A percentile compares a stretch with the other conserved stretches of the same genome.
phyloP scores from a whole-genome alignment of 2,329 filamentous ascomycete species.

The Paraphaeosphaeria sporulosa region DNA sequence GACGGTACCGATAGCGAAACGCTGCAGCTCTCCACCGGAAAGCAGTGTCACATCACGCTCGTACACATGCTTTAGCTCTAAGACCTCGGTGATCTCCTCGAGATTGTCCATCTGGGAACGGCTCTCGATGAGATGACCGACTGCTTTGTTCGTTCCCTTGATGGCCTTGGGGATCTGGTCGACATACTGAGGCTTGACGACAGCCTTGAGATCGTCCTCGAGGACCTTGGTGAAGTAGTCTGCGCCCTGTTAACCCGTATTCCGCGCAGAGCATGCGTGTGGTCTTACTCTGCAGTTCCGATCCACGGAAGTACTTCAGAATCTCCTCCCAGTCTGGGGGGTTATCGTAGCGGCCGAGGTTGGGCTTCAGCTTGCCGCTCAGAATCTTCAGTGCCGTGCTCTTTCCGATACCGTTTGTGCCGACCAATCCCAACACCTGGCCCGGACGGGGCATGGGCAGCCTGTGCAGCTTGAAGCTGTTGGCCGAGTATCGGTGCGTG shows the following conservation, averaged over 20 bases:
- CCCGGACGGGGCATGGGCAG: conserved; percentile 95
- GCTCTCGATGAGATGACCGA: conserved; percentile 78
- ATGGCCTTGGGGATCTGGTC: conserved; percentile 97
- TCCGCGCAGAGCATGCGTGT: background rate
- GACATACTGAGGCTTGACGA: conserved; percentile 99
- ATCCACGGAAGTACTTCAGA: conserved; percentile 96
- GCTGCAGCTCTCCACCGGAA: conserved; percentile 96
- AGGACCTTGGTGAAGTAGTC: conserved; percentile 99
- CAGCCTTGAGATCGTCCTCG: conserved; percentile 95
- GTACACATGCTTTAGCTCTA: conserved; percentile 87
- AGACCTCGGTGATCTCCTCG: conserved; percentile 79
- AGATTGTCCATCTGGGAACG: conserved; percentile 80
- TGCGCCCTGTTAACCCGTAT: conserved; percentile 47
- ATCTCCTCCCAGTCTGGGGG: conserved; percentile 99
- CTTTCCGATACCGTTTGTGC: conserved; percentile 99
- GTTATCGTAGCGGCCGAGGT: conserved; percentile 92
- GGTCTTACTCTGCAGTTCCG: conserved; percentile 88
- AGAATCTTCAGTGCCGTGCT: conserved; percentile 99
- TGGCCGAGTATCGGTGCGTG: conserved; percentile 97
- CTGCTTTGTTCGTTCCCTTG: conserved; percentile 79
- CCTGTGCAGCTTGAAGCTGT: conserved; percentile 99
- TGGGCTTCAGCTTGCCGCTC: conserved; percentile 97
- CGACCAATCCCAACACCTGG: conserved; percentile 93
- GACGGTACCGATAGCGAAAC: conserved; percentile 95
- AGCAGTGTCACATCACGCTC: conserved; percentile 90